phyloP scores from a whole-genome alignment of 345 rosid species.

The Lepidium sativum region DNA sequence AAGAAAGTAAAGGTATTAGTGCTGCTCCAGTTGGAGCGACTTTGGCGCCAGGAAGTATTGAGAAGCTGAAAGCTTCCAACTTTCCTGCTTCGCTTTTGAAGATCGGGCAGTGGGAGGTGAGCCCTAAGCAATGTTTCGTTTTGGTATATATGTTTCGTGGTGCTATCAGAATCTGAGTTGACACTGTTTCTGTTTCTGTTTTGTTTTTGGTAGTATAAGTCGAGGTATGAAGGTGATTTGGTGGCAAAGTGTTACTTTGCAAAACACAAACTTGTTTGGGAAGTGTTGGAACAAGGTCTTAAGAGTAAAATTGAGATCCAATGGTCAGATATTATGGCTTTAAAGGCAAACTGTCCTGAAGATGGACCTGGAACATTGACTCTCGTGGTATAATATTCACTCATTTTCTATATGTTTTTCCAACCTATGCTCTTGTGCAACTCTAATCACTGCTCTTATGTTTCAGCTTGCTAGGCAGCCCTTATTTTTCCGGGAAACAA shows the following conservation, averaged over 20 bases:
- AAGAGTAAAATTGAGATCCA: constrained; percentile 99
- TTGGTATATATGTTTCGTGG: background rate
- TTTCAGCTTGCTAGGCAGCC: constrained; percentile 92
- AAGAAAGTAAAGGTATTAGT: constrained; percentile 37
- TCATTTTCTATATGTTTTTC: background rate
- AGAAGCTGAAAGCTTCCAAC: constrained; percentile 96
- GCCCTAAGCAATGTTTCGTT: background rate
- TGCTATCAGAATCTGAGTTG: background rate
- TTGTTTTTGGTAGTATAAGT: constrained; percentile 53
- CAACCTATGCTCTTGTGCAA: background rate
- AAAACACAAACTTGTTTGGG: constrained; percentile 98
- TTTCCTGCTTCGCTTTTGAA: constrained; percentile 75
- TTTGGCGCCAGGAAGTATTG: constrained; percentile 25
- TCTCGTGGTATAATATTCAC: constrained; percentile 53
- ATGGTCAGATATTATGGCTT: constrained; percentile 95
- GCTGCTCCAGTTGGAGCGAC: constrained; percentile 14
- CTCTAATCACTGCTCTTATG: constrained; percentile 1
- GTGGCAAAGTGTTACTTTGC: constrained; percentile 99
- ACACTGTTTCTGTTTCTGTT: background rate
- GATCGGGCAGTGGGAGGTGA: constrained; percentile 96
- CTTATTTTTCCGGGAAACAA: constrained; percentile 91
- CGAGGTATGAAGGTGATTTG: constrained; percentile 97
- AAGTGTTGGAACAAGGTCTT: constrained; percentile 89
- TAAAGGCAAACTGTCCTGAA: constrained; percentile 79
- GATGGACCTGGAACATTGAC: constrained; percentile 78